Conservation (phyloP, 2,329 filamentous ascomycete genomes). For the Penicillium sp. region DNA sequence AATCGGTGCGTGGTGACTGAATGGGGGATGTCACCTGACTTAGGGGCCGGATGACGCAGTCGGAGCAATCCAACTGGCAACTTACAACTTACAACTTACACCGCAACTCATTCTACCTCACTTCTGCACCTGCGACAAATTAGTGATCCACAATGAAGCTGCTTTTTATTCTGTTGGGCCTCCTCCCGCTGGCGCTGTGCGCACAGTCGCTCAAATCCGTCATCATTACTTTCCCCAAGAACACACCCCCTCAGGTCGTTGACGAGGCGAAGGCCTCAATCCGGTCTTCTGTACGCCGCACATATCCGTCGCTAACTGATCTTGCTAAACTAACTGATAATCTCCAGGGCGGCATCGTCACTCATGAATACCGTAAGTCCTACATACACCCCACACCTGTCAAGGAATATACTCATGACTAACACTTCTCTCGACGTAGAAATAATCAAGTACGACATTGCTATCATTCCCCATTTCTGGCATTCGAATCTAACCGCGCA, state of each 20-base stretch:
- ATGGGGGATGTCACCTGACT: conserved; percentile 16
- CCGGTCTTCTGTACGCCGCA: conserved; percentile 59
- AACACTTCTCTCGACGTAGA: conserved; percentile 29
- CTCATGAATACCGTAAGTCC: conserved; percentile 75
- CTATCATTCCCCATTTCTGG: neutral
- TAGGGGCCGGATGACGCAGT: conserved; percentile 17
- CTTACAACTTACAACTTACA: too few species aligned
- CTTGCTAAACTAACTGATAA: conserved; percentile 18
- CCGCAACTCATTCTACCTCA: neutral
- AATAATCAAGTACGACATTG: conserved; percentile 45
- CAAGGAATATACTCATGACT: conserved; percentile 8
- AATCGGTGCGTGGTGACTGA: too few species aligned
- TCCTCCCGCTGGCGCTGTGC: conserved; percentile 66
- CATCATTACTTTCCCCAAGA: conserved; percentile 75
- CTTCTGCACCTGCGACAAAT: neutral
- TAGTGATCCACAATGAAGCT: conserved; percentile 63
- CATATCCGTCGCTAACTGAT: neutral
- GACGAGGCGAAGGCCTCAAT: conserved; percentile 74
- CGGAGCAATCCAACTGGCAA: too few species aligned
- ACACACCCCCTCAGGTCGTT: conserved; percentile 70
- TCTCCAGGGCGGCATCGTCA: conserved; percentile 69
- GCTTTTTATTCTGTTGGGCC: conserved; percentile 60
- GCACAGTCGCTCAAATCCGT: conserved; percentile 67
- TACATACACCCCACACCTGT: conserved; percentile 9
- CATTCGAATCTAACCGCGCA: conserved; percentile 3